A percentile compares a stretch with the other conserved stretches of the same genome.
Evolutionary conservation across 768 basidiomycete species (phyloP).

Genomic region (Russula olivacea): DNA sequence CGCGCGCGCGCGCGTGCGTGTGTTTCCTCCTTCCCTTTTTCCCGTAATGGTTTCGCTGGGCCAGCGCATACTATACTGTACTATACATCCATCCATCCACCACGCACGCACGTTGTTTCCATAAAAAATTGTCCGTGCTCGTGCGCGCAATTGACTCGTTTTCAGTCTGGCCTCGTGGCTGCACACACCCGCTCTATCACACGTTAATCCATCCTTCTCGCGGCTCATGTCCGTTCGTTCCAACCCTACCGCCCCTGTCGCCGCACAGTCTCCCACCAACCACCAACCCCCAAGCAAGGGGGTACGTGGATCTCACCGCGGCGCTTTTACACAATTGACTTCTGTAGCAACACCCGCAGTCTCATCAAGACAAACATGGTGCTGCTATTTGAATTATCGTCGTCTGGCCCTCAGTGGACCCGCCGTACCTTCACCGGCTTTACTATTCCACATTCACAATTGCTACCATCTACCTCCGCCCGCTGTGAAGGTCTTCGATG

Average conservation of each 20-base stretch:
- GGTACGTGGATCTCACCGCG: neutral
- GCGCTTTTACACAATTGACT: slow-evolving; percentile 5
- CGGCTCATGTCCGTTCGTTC: no score
- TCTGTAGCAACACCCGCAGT: slow-evolving; percentile 1
- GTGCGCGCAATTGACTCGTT: neutral
- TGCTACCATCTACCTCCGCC: neutral
- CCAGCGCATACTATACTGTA: slow-evolving; percentile 3
- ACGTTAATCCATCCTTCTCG: neutral
- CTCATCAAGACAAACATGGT: slow-evolving; percentile 3
- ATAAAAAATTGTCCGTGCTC: neutral
- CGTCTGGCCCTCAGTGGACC: neutral
- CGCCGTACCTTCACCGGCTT: neutral
- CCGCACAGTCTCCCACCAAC: slow-evolving; percentile 12
- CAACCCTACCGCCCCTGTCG: neutral
- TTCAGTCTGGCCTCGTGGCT: neutral
- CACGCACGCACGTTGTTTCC: slow-evolving; percentile 5
- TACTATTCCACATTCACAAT: neutral
- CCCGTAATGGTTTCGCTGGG: slow-evolving; percentile 7
- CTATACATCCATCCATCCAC: no score
- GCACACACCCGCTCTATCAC: neutral
- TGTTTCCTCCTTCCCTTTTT: neutral
- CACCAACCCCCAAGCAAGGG: neutral
- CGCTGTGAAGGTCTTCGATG: neutral
- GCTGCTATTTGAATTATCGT: slow-evolving; percentile 3
- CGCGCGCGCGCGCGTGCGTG: neutral